These are phyloP conservation scores for Dictyostelium intermedium DNA, from an alignment of 78 protist species.

Conservation along the genomic window DNA sequence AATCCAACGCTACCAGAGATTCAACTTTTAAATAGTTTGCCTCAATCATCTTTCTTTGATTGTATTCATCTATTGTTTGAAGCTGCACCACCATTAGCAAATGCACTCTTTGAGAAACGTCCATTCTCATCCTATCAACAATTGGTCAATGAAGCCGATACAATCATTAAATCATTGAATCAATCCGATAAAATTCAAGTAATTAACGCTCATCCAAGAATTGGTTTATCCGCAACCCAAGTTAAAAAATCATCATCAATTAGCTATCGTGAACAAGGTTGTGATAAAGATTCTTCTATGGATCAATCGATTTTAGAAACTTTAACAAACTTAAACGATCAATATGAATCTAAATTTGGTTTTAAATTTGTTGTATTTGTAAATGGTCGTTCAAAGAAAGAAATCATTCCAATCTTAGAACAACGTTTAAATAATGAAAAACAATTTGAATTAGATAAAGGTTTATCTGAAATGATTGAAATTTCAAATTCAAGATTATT, in stretches of 20 bases:
- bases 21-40: not conserved
- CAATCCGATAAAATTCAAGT: not conserved
- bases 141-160: not conserved
- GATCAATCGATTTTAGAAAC: not conserved
- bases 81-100: slow-evolving; percentile 40
- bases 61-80: slow-evolving; percentile 14
- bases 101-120: not conserved
- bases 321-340: not conserved
- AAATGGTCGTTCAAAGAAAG: slow-evolving; percentile 46
- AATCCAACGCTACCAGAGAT: slow-evolving; percentile 5
- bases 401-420: slow-evolving; percentile 12
- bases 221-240: slow-evolving; percentile 10
- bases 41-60: not conserved
- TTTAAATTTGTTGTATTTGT: slow-evolving; percentile 62
- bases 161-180: not conserved
- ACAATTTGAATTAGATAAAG: not conserved
- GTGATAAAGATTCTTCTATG: not conserved
- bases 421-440: slow-evolving; percentile 4
- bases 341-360: slow-evolving; percentile 39
- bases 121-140: slow-evolving; percentile 24
- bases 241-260: slow-evolving; percentile 17
- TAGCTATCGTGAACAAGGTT: slow-evolving; percentile 24
- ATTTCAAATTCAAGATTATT: slow-evolving; percentile 45
- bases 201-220: slow-evolving; percentile 64
- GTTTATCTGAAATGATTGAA: slow-evolving; percentile 13